Evolutionary conservation across 1,139 yeast species (phyloP), one percentile per base, ranked within the genome.

Genomic region (Suhomyces kunorum): DNA sequence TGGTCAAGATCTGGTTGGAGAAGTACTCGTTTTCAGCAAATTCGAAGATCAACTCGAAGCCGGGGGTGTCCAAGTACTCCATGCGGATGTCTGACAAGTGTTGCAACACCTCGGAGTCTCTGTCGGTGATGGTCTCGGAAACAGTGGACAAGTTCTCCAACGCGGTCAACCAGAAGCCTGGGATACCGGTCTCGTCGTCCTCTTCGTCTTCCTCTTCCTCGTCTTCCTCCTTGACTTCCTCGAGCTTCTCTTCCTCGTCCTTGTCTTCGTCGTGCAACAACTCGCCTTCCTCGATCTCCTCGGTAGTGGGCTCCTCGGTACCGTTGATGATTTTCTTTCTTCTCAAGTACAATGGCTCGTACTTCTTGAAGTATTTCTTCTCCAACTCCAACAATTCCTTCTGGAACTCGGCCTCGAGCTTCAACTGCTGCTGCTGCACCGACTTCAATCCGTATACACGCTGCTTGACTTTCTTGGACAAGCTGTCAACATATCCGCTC

Each of bases 161-260:
- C 7, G 98, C 95, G 16, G 98, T 92, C 56, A 90, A 76, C 99
- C 99, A 92, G 74, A 92, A 92, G 42, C 87, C 82, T 40, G 98
- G 98, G 54, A 92, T 80, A 51, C 99, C 99, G 50, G 66, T 63
- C 24, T 59, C 70, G 22, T 67, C 71, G 2, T 59, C 75, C n/a
- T 64, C 72, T 4, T 56, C 67, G 8, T 39, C 42, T 1, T 59
- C 66, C 15, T 68, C 76, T 8, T 68, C 78, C 8, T 68, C 76
- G 6, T 66, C 76, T n/a, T 63, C 69, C 14, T 56, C 65, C 19
- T 60, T 64, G 6, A 56, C 57, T 4, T 54, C 59, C 11, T 54
- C 55, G 11, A 48, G 43, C 5, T 45, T 52, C 12, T 56, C 59
- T 15, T 59, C 59, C 8, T 54, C 64, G 4, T 71, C 77, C 6